phyloP scores from a whole-genome alignment of 805 yeast species.

The Candida argentea region DNA sequence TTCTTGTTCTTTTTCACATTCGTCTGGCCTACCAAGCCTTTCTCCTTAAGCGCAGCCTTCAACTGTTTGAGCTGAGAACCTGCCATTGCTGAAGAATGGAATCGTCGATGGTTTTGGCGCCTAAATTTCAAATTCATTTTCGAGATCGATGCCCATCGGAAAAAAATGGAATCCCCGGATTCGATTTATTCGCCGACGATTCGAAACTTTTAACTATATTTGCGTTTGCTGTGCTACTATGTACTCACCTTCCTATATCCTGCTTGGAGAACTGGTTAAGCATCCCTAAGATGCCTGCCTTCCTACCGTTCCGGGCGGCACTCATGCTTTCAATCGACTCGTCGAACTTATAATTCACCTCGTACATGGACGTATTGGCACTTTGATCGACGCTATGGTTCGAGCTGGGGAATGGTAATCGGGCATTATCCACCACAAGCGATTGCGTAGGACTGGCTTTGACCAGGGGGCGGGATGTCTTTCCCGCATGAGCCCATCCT shows the following conservation, averaged over 20 bases:
- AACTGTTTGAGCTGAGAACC: slow-evolving; percentile 83
- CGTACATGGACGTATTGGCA: slow-evolving; percentile 18
- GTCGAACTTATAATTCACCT: slow-evolving; percentile 14
- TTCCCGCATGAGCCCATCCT: neutral
- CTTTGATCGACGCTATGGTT: slow-evolving; percentile 6
- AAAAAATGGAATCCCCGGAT: no score
- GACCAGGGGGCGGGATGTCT: no score
- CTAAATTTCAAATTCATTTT: neutral
- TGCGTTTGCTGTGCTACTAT: neutral
- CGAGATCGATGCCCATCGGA: neutral
- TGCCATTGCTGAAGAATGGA: slow-evolving; percentile 50
- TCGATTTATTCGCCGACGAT: neutral
- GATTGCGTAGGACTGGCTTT: slow-evolving; percentile 10
- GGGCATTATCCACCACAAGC: slow-evolving; percentile 3
- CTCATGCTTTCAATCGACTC: slow-evolving; percentile 22
- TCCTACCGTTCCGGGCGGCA: slow-evolving; percentile 19
- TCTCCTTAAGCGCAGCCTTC: slow-evolving; percentile 63
- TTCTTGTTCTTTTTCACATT: slow-evolving; percentile 49
- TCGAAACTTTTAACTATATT: neutral
- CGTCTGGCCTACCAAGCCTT: slow-evolving; percentile 83
- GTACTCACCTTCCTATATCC: slow-evolving; percentile 18
- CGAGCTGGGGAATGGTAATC: neutral
- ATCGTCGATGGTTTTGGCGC: neutral
- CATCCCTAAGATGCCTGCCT: slow-evolving; percentile 63
- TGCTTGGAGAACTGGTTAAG: slow-evolving; percentile 70